Conservation (phyloP, 495 filamentous ascomycete species). For the Penicillium riverlandense region DNA sequence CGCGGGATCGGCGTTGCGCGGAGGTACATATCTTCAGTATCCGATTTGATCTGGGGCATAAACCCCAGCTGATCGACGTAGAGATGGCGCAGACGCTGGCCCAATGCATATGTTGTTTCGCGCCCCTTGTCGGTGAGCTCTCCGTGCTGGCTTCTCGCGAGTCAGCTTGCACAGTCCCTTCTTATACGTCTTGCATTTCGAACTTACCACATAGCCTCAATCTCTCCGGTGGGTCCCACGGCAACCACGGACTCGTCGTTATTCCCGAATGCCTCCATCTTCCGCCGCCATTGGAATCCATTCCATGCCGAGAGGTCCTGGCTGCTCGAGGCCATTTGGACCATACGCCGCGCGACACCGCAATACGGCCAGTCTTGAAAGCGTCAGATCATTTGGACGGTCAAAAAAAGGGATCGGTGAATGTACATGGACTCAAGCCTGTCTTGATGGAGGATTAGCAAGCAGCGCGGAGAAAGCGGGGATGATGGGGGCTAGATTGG, state of each 20-base stretch:
- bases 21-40: conserved; percentile 71
- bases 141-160: conserved; percentile 55
- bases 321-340: conserved; percentile 57
- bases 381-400: no score
- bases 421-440: conserved; percentile 65
- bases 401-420: no score
- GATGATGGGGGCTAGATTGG: not conserved
- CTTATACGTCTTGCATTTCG: not conserved
- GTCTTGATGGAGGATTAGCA: conserved; percentile 39
- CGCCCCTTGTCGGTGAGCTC: conserved; percentile 85
- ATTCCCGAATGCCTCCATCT: conserved; percentile 70
- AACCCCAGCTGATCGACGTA: conserved; percentile 87
- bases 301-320: conserved; percentile 54
- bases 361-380: conserved; percentile 85
- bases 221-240: conserved; percentile 55
- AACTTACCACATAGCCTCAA: conserved; percentile 66
- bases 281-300: conserved; percentile 67
- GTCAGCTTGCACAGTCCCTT: conserved; percentile 7
- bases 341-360: conserved; percentile 62
- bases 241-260: conserved; percentile 65
- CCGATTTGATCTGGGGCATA: conserved; percentile 60
- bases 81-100: conserved; percentile 67
- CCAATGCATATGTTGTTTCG: conserved; percentile 74
- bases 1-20: conserved; percentile 79
- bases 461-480: conserved; percentile 5